Evolutionary conservation across 2,329 filamentous ascomycete species (phyloP), one percentile per base, ranked within the genome.

Genomic region (Aspergillus eucalypticola): DNA sequence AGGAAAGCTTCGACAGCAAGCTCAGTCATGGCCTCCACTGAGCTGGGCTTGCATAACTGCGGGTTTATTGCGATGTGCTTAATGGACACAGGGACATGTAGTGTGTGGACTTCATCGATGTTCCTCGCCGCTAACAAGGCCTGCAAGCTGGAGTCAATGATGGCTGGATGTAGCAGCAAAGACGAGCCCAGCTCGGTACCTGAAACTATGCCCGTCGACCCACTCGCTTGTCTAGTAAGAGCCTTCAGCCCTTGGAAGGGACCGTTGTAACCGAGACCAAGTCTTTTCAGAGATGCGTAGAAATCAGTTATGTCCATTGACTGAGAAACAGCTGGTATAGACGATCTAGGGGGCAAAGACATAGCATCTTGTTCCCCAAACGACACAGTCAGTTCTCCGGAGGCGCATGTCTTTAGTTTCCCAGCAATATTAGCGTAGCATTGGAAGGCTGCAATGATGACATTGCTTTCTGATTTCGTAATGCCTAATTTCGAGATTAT

Each of bases 221-320:
- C 25, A 35, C 23, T 19, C 23, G 25, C 19, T 7, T 35, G 39
- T 29, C 39, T 41, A 25, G 53, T 21, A n/a, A 46, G 39, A 46
- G 39, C 53, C 19, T 55, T 17, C 5, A 61, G 17, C 5, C 51
- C 52, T 3, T 32, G 35, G 25, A 61, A 61, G 6, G 29, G 11
- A n/a, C 51, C 56, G 11, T 13, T 25, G 29, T 59, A 61, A 10
- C 39, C 51, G n/a, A 55, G 38, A 8, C 60, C 60, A 6, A 59
- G 21, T 5, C 7, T 27, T 15, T 29, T 10, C 11, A 61, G 17
- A 10, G 17, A 17, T 2, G 38, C 5, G 41, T 61, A 61, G 52
- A 59, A 59, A 1, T 23, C 17, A 7, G 59, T 25, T 8, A 56
- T 38, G 13, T 56, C 8, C 4, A 46, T 8, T 3, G 53, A n/a